Conservation (phyloP, 1,284 basidiomycete species). For the Moesziomyces antarcticus region DNA sequence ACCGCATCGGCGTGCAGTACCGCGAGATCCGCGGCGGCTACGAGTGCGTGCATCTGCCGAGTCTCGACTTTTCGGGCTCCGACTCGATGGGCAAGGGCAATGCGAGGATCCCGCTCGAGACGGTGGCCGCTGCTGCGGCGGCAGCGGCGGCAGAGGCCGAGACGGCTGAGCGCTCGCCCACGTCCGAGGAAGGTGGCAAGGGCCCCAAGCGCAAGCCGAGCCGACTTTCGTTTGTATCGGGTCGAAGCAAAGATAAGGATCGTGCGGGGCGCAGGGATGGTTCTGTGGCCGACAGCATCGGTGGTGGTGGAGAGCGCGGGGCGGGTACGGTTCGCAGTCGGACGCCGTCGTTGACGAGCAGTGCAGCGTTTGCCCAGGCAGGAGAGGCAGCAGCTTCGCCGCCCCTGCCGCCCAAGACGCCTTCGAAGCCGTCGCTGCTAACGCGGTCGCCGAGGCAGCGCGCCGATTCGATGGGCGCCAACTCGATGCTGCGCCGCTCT, state of each 20-base stretch:
- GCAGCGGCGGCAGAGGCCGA: slow-evolving; percentile 21
- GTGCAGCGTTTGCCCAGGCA: slow-evolving; percentile 16
- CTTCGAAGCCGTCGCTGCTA: slow-evolving; percentile 34
- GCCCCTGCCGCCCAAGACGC: slow-evolving; percentile 27
- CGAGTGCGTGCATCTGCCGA: slow-evolving; percentile 93
- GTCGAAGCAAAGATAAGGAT: slow-evolving; percentile 42
- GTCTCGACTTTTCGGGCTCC: slow-evolving; percentile 75
- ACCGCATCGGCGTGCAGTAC: slow-evolving; percentile 93
- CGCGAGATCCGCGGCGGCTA: slow-evolving; percentile 90
- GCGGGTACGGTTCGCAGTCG: slow-evolving; percentile 25
- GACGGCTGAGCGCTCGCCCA: slow-evolving; percentile 17
- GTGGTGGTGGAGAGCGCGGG: neutral
- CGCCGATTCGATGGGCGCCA: slow-evolving; percentile 51
- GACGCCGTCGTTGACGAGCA: slow-evolving; percentile 27
- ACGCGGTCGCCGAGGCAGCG: slow-evolving; percentile 33
- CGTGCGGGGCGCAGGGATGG: slow-evolving; percentile 22
- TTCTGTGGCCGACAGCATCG: slow-evolving; percentile 26
- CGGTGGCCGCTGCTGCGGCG: slow-evolving; percentile 22
- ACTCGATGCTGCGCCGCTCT: slow-evolving; percentile 15
- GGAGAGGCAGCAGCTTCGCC: slow-evolving; percentile 14
- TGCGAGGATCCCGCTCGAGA: slow-evolving; percentile 49
- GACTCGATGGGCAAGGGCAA: slow-evolving; percentile 54
- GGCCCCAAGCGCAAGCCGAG: slow-evolving; percentile 52
- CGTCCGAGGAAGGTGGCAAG: slow-evolving; percentile 18
- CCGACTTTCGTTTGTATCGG: slow-evolving; percentile 52